These are phyloP conservation scores for Gymnopus androsaceus DNA, from an alignment of 1,284 basidiomycete genomes.

Conservation along the genomic window DNA sequence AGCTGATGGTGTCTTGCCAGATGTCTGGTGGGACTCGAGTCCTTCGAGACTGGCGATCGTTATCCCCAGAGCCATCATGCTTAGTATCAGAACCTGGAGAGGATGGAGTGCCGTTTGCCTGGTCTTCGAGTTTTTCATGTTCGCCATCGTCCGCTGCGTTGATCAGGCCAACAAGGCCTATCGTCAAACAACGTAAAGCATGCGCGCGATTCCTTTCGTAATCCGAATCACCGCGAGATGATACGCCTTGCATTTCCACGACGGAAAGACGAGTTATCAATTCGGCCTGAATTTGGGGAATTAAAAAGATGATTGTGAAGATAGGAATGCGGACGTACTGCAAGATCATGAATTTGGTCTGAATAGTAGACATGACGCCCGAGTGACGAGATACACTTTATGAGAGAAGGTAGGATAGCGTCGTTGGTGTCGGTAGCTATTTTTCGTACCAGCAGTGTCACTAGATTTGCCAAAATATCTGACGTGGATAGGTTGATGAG, in stretches of 20 bases:
- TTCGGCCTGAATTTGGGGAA: slow-evolving; percentile 55
- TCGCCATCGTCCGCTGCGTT: slow-evolving; percentile 60
- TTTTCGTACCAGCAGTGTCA: slow-evolving; percentile 74
- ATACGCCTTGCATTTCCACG: slow-evolving; percentile 66
- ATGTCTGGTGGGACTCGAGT: slow-evolving; percentile 79
- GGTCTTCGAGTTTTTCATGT: not conserved
- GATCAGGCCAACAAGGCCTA: slow-evolving; percentile 75
- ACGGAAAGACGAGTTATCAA: slow-evolving; percentile 75
- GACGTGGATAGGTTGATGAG: slow-evolving; percentile 91
- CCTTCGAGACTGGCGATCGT: slow-evolving; percentile 51
- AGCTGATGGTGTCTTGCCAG: slow-evolving; percentile 86
- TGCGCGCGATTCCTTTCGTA: slow-evolving; percentile 56
- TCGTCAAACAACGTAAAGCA: slow-evolving; percentile 74
- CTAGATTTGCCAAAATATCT: slow-evolving; percentile 81
- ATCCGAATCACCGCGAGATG: slow-evolving; percentile 45
- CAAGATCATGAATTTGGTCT: slow-evolving; percentile 94
- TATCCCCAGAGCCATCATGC: slow-evolving; percentile 23
- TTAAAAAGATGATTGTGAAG: not conserved
- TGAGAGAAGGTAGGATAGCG: slow-evolving; percentile 66
- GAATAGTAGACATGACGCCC: slow-evolving; percentile 93
- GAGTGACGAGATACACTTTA: slow-evolving; percentile 82
- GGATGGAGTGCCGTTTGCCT: not conserved
- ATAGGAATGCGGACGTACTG: slow-evolving; percentile 40
- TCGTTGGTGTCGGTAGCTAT: slow-evolving; percentile 70
- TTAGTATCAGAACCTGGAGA: slow-evolving; percentile 20